Base-by-base conservation (phyloP, 371 early-diverging fungal species). In the Circinella minor region DNA sequence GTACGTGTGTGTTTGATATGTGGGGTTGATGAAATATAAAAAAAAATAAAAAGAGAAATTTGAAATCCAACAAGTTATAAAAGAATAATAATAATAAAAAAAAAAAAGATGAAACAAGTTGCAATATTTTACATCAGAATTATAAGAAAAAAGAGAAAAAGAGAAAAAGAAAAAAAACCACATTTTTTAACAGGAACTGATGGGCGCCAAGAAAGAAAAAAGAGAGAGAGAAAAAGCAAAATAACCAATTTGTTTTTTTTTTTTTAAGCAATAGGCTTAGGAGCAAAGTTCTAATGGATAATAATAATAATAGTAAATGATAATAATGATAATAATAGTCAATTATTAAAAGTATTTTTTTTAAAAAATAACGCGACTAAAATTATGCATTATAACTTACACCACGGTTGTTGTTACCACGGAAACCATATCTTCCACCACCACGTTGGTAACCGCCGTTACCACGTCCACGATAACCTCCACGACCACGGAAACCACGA, bases 401-500 rank as follows among this genome's bases (percentile, higher is more conserved):
- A 27, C 65, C 65, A 51, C 65, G 65, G 51, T 65, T 65, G 46
- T 61, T 59, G n/a, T 51, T 57, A 34, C 65, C 69, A 57, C 80
- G 74, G 64, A 78, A 73, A 67, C 76, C 57, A n/a, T 34, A 34
- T 57, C 57, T 34, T 62, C 83, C 80, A 48, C 82, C 77, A 37
- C 84, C 83, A 67, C 84, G 80, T 27, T 55, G 36, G 49, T 67
- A 36, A 48, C 72, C 68, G 13, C 78, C 64, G 36, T 83, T 82
- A 17, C 88, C 86, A 76, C 88, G 82, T 20, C 84, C 84, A 67
- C 87, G 82, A 57, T 83, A 80, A 37, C 83, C 81, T 18, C 89
- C 86, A 39, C 89, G 83, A 55, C 88, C 87, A 72, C 86, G 79
- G 55, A 85, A 81, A 57, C 87, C 84, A 68, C 90, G 88, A 81